These are phyloP conservation scores for Fusarium chlamydosporum DNA, from an alignment of 2,329 filamentous ascomycete genomes.

Conservation along the genomic window DNA sequence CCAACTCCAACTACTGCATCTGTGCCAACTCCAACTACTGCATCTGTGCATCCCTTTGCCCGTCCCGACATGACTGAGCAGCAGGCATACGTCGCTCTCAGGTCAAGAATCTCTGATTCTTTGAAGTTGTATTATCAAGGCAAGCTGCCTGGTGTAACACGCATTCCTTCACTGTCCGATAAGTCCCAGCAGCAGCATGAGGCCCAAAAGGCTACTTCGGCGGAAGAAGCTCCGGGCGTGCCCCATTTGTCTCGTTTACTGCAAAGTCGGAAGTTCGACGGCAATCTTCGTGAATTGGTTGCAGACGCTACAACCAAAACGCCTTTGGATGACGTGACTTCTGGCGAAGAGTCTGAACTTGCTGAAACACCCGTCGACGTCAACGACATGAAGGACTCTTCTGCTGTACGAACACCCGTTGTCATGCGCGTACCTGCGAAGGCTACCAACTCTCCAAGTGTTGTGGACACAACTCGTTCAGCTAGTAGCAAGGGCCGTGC, in stretches of 20 bases:
- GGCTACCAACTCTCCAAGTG: conserved; percentile 66
- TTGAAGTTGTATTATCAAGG: conserved; percentile 67
- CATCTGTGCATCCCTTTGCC: conserved; percentile 55
- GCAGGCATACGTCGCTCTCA: conserved; percentile 65
- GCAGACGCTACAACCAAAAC: conserved; percentile 70
- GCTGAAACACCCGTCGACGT: conserved; percentile 37
- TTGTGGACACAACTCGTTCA: conserved; percentile 61
- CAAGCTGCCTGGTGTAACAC: conserved; percentile 63
- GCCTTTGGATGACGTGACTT: conserved; percentile 64
- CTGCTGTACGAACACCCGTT: conserved; percentile 56
- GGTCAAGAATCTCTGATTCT: conserved; percentile 68
- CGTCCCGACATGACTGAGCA: conserved; percentile 65
- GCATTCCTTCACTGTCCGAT: conserved; percentile 58
- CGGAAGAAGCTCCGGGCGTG: conserved; percentile 69
- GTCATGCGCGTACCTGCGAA: conserved; percentile 72
- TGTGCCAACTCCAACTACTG: conserved; percentile 48
- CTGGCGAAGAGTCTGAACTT: conserved; percentile 69
- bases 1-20: conserved; percentile 36
- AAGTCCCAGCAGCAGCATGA: conserved; percentile 19
- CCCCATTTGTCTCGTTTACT: conserved; percentile 78
- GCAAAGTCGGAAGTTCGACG: conserved; percentile 71
- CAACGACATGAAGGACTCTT: conserved; percentile 23
- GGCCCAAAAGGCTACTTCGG: conserved; percentile 50
- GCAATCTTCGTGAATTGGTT: conserved; percentile 71
- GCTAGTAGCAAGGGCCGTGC: conserved; percentile 70